Base-by-base conservation (phyloP, 2,329 filamentous ascomycete genomes). In the Ceratocystis huliohia region DNA sequence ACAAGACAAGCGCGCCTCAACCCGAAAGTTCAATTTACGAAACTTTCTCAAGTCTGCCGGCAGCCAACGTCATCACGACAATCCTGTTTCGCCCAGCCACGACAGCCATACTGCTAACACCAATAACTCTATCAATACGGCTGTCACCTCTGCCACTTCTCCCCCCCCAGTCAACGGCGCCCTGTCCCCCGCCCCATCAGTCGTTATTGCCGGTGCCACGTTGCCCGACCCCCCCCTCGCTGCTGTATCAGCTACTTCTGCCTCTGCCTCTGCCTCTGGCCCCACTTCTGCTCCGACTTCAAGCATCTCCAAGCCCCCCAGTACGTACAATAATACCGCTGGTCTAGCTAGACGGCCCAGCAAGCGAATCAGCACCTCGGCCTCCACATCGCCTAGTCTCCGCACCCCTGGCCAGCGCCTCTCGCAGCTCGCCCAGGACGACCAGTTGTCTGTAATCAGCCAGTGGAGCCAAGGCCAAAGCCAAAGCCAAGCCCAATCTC, bases 341-440 rank as follows among this genome's bases (percentile, higher is more conserved):
- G 78, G 78, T 63, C 74, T 84, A 61, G 77, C 74, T 70, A 82
- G 82, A 69, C 78, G 81, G 70, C 78, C 80, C 41, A 86, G 84
- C 57, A 85, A 83, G 76, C 78, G 82, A 71, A 75, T 81, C 73
- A 81, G 81, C 78, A 78, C 80, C 69, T 79, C 78, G 45, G 76
- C 59, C 59, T 63, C 65, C 48, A 76, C 67, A 68, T 72, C 63
- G 33, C 69, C 68, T 63, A 70, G 69, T 67, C 69, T 68, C 33
- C 69, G 64, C 59, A 67, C 22, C 30, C 53, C 53, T 25, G 30
- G 45, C 17, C 66, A 67, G 48, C 63, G 66, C 45, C 15, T 65
- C 8, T 69, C 70, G 53, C 53, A 61, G 28, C 53, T 45, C 25
- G 25, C 37, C 22, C 63, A 63, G 22, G 50, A 61, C 28, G n/a